Evolutionary conservation across 331 rosid species (phyloP), one percentile per base, ranked within the genome.

Genomic region (Quercus lobata): DNA sequence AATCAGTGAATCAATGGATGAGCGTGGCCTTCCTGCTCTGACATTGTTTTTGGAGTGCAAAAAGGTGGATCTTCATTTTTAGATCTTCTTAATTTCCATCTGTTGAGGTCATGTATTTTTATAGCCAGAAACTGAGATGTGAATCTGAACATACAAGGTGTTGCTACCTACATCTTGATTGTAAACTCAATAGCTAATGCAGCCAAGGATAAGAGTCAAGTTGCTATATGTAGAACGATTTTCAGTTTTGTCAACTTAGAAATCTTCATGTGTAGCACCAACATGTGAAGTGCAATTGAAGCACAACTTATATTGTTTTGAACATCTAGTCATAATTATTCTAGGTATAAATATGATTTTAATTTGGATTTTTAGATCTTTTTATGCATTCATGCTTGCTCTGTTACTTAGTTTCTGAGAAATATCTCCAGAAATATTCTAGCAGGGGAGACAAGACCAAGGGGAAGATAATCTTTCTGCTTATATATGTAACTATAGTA

Each of bases 21-120:
- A 87, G 70, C 35, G 71, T 76, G 96, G 87, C 74, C 77, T 73
- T 71, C 82, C 91, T 72, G 87, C 98, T 73, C 90, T 96, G 76
- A 65, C 82, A 21, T 76, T 71, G 57, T 96, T 96, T 85, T 81
- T 96, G 82, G 97, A 93, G 74, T 87, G 92, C 87, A 93, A 90
- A 90, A 87, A 84, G 98, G 99, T 94, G 72, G 44, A 56, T 57
- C 71, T 69, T 15, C 81, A 46, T 63, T 58, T 21, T 75, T 49
- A 66, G 46, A 41, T 74, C 57, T 78, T 86, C 76, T 79, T 76
- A 30, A 52, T 19, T 81, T 79, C 58, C 69, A 55, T 80, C 66
- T 58, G 53, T 60, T 53, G 58, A 71, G 78, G 32, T 80, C 73
- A 60, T 32, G 27, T 8, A 18, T 62, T 68, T 37, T 76, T 66